Conservation (phyloP, 768 basidiomycete genomes). For the Pleurotus pulmonarius region DNA sequence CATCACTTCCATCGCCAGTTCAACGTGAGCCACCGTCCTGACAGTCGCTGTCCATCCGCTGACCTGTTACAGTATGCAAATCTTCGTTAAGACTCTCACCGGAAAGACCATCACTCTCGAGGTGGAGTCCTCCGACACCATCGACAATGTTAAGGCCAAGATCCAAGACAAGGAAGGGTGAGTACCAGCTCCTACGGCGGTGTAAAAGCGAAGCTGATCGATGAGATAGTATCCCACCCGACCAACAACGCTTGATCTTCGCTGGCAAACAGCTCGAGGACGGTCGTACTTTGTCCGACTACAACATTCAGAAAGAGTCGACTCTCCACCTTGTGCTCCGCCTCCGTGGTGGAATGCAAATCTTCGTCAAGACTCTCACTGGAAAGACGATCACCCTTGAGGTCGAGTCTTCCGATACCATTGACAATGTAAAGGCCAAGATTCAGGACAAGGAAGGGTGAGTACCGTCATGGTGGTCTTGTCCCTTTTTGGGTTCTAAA, state of each 20-base stretch:
- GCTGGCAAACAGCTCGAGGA: conserved; percentile 96
- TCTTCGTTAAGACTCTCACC: conserved; percentile 76
- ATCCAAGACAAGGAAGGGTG: conserved; percentile 82
- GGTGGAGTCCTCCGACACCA: conserved; percentile 73
- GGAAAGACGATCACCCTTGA: conserved; percentile 8
- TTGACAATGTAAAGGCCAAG: conserved; percentile 9
- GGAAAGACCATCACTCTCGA: conserved; percentile 85
- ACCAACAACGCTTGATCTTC: conserved; percentile 94
- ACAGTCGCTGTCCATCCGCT: conserved; percentile 32
- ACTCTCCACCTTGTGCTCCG: conserved; percentile 88
- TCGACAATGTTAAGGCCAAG: conserved; percentile 78
- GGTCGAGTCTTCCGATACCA: conserved; percentile 7
- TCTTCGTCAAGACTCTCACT: conserved; percentile 7
- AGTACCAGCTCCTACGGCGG: conserved; percentile 8
- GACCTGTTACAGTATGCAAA: conserved; percentile 24
- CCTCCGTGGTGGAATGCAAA: conserved; percentile 56
- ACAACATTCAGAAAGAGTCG: conserved; percentile 95
- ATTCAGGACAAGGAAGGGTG: conserved; percentile 8
- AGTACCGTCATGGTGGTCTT: neutral
- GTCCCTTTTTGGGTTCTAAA: neutral
- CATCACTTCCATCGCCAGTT: conserved; percentile 10
- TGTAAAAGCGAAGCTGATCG: conserved; percentile 6
- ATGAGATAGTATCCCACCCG: conserved; percentile 62
- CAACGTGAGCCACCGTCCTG: conserved; percentile 6
- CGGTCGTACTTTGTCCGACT: conserved; percentile 84